Base-by-base conservation (phyloP, 2,329 filamentous ascomycete genomes). In the Allantophomopsis lycopodina region DNA sequence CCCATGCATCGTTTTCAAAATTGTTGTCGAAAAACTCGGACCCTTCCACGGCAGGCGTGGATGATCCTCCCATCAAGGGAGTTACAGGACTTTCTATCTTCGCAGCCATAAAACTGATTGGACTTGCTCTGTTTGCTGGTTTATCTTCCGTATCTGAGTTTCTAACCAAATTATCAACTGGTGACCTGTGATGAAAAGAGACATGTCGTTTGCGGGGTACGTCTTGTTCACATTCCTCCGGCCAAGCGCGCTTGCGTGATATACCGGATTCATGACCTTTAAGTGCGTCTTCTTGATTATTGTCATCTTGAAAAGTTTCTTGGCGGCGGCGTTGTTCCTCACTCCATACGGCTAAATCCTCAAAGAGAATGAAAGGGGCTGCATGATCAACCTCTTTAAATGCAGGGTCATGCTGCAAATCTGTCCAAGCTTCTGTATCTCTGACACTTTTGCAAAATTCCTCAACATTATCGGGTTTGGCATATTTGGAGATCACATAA, bases 401-500 rank as follows among this genome's bases (percentile, higher is more conserved):
- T 2, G 58, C 60, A 2, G 66, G 66, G 46, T 71, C 66, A 28
- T 59, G 50, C 43, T 62, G 58, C 37, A 65, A 40, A 6, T 46
- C 50, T 16, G 50, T 40, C 64, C 66, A 70, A 39, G 60, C 53
- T 13, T 54, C 48, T 1, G 60, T 59, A 30, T 60, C 57, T 35
- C 63, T 58, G 28, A 69, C 59, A 18, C 61, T 60, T 20, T 55
- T 51, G n/a, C 46, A 50, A 45, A 65, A 70, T 12, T 64, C 61
- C 21, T 61, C 57, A 14, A 58, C 42, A 42, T 68, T 64, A 14
- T 64, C 57, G 28, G 60, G 57, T 16, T 56, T 60, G 39, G 64
- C 62, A 46, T 61, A 69, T 17, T 60, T 55, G 2, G 66, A 69
- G 34, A 61, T 60, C 36, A 68, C 59, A 40, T 58, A 60, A 15